phyloP scores from a whole-genome alignment of 2,329 filamentous ascomycete genomes.

The Phyllosticta citriasiana region DNA sequence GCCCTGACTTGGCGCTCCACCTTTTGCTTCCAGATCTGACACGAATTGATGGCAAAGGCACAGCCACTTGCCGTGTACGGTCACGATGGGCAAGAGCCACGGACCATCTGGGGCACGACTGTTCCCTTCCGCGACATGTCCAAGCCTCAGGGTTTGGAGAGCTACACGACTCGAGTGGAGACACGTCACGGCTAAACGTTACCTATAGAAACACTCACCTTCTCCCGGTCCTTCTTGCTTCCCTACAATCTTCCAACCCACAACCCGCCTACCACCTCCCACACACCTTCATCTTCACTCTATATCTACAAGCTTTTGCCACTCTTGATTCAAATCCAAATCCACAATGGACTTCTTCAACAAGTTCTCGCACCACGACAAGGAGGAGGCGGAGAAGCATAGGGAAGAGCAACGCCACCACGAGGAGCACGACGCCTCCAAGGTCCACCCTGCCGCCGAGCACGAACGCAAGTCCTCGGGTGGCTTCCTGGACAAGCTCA shows the following conservation, averaged over 20 bases:
- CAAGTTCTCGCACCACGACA: conserved; percentile 3
- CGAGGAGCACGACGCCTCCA: conserved; percentile 5
- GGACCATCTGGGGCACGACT: not conserved
- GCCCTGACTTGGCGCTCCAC: not conserved
- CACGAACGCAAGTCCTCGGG: conserved; percentile 5
- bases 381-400: not conserved
- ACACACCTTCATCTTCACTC: not conserved
- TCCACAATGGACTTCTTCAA: conserved; percentile 5
- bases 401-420: not conserved
- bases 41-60: not conserved
- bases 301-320: not conserved
- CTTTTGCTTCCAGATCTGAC: not conserved
- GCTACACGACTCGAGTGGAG: not conserved
- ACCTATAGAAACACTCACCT: not conserved
- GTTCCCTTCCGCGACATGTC: not conserved
- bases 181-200: not conserved
- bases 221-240: not conserved
- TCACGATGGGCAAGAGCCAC: not conserved
- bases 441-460: conserved; percentile 8
- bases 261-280: not conserved
- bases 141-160: not conserved
- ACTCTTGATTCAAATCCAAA: not conserved
- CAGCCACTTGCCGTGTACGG: not conserved
- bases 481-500: conserved; percentile 8
- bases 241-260: not conserved